Percentiles rank a stretch among this genome's conserved stretches.
phyloP scores from a whole-genome alignment of 2,329 filamentous ascomycete species.

The Pseudogymnoascus sp. region DNA sequence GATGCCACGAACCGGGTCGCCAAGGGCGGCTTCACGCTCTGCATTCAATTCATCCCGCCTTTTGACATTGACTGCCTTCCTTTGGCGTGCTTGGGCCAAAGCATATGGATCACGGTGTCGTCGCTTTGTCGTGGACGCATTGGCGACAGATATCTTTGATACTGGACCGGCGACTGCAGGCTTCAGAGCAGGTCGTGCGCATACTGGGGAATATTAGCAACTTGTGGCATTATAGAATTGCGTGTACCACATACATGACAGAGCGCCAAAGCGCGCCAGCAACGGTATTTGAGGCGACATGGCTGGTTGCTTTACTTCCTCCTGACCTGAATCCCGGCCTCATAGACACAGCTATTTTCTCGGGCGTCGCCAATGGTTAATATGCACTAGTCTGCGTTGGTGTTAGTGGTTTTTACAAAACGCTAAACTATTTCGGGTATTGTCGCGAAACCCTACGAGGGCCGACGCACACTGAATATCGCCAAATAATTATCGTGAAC shows the following conservation, averaged over 20 bases:
- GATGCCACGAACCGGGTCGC: constrained; percentile 71
- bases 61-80: constrained; percentile 73
- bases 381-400: neutral
- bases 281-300: constrained; percentile 62
- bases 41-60: constrained; percentile 61
- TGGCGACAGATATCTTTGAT: constrained; percentile 55
- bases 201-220: constrained; percentile 37
- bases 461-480: constrained; percentile 16
- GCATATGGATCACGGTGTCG: constrained; percentile 73
- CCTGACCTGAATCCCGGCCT: constrained; percentile 4
- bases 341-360: constrained; percentile 8
- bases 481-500: constrained; percentile 25
- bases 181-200: constrained; percentile 45
- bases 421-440: neutral
- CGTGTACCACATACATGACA: constrained; percentile 44
- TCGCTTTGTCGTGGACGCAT: constrained; percentile 53
- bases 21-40: constrained; percentile 55
- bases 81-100: constrained; percentile 70
- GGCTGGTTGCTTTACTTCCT: constrained; percentile 11
- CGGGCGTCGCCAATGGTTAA: constrained; percentile 3
- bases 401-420: neutral
- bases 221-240: neutral
- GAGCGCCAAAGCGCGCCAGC: constrained; percentile 48
- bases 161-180: constrained; percentile 41
- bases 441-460: constrained; percentile 4